phyloP scores from a whole-genome alignment of 176 grass and related monocot genomes.

The Hyparrhenia diplandra region DNA sequence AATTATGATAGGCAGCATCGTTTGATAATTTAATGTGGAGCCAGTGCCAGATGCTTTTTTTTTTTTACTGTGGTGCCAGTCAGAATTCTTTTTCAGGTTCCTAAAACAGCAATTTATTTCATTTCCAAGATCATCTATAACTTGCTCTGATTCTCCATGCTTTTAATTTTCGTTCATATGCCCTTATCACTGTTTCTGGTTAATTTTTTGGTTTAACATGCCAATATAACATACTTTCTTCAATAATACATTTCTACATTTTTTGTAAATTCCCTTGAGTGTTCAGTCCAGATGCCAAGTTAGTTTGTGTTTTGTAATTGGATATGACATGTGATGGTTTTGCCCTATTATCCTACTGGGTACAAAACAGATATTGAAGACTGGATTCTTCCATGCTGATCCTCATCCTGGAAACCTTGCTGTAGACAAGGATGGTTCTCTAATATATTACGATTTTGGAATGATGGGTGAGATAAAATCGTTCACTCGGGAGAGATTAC shows the following conservation, averaged over 20 bases:
- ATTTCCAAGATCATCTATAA: not conserved
- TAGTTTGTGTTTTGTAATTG: not conserved
- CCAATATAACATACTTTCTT: not conserved
- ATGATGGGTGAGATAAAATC: slow-evolving; percentile 99
- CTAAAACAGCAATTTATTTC: not conserved
- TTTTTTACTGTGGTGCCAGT: not conserved
- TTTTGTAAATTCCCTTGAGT: not conserved
- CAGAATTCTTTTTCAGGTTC: not conserved
- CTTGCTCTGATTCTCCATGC: not conserved
- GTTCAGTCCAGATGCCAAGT: not conserved
- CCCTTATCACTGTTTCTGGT: not conserved
- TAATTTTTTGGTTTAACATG: not conserved
- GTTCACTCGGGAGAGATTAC: slow-evolving; percentile 88
- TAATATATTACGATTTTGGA: slow-evolving; percentile 99
- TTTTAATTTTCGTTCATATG: not conserved
- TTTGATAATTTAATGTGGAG: not conserved
- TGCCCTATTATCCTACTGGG: slow-evolving; percentile 15
- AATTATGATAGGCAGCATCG: not conserved
- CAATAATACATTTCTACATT: not conserved
- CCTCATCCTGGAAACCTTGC: slow-evolving; percentile 98
- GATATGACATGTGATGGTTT: slow-evolving; percentile 5
- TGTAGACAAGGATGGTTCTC: slow-evolving; percentile 71
- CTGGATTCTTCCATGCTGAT: slow-evolving; percentile 94
- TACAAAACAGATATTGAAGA: slow-evolving; percentile 82
- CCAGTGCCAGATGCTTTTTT: not conserved